Conservation (phyloP, 1,284 basidiomycete species). For the Singerocomus inundabilis region DNA sequence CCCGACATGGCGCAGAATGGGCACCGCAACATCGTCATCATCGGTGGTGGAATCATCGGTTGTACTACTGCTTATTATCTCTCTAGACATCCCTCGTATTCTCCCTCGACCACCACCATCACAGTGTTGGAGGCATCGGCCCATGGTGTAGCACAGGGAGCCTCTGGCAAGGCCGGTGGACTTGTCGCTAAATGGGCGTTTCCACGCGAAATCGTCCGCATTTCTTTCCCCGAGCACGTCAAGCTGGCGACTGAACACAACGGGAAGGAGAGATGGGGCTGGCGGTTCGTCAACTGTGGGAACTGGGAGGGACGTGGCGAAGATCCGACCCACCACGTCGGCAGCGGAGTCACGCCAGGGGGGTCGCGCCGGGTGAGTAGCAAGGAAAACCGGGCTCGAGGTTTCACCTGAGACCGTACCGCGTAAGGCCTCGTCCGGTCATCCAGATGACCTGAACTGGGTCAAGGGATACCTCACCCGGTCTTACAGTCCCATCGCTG, state of each 20-base stretch:
- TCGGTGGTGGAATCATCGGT: conserved; percentile 74
- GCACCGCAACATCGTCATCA: conserved; percentile 39
- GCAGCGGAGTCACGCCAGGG: conserved; percentile 31
- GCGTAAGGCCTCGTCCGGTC: conserved; percentile 35
- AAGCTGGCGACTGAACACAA: conserved; percentile 72
- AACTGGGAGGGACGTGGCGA: conserved; percentile 65
- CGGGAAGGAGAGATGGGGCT: conserved; percentile 81
- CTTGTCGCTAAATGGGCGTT: conserved; percentile 86
- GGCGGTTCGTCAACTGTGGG: conserved; percentile 64
- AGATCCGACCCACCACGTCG: conserved; percentile 20
- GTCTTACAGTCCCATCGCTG: conserved; percentile 60
- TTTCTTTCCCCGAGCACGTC: conserved; percentile 81
- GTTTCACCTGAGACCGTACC: conserved; percentile 8
- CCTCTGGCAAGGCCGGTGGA: conserved; percentile 89
- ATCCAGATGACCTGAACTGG: conserved; percentile 65
- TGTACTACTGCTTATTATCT: conserved; percentile 86
- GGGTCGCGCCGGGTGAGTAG: conserved; percentile 35
- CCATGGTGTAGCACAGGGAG: conserved; percentile 67
- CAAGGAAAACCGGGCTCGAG: conserved; percentile 53
- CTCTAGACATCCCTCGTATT: conserved; percentile 52
- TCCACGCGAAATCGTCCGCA: conserved; percentile 70
- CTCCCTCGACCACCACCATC: conserved; percentile 42
- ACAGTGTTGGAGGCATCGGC: conserved; percentile 77
- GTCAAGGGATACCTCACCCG: conserved; percentile 58
- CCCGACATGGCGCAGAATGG: conserved; percentile 17